Conservation (phyloP, 2,329 filamentous ascomycete species). For the Ilyonectria robusta region DNA sequence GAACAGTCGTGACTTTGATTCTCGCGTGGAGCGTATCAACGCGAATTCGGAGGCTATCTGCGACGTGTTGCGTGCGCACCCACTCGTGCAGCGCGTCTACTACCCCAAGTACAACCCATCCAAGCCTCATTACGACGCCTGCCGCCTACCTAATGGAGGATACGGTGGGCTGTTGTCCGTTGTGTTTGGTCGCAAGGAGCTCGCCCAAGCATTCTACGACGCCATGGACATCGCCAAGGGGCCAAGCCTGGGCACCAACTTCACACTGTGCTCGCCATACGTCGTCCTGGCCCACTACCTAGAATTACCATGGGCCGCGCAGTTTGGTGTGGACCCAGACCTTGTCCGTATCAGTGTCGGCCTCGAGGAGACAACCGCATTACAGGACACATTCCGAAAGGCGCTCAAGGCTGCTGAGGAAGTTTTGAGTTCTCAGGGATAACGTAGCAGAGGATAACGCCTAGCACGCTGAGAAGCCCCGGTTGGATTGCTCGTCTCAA, state of each 20-base stretch:
- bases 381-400: constrained; percentile 74
- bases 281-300: constrained; percentile 91
- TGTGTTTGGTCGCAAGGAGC: constrained; percentile 78
- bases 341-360: constrained; percentile 91
- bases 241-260: constrained; percentile 95
- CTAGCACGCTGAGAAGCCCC: not conserved
- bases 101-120: constrained; percentile 88
- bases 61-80: constrained; percentile 73
- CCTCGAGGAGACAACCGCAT: constrained; percentile 80
- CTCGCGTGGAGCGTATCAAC: constrained; percentile 88
- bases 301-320: constrained; percentile 90
- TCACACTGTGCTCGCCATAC: constrained; percentile 92
- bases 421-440: constrained; percentile 17
- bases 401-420: constrained; percentile 76
- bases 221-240: constrained; percentile 90
- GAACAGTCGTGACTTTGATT: constrained; percentile 93
- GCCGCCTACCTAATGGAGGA: constrained; percentile 79
- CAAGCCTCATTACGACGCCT: constrained; percentile 82
- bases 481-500: not conserved
- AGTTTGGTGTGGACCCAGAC: constrained; percentile 85
- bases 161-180: constrained; percentile 93
- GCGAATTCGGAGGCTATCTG: constrained; percentile 87
- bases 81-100: constrained; percentile 81
- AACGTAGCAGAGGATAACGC: not conserved
- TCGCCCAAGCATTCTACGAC: constrained; percentile 89